phyloP scores from a whole-genome alignment of 495 filamentous ascomycete species.

The Bacidia gigantensis region DNA sequence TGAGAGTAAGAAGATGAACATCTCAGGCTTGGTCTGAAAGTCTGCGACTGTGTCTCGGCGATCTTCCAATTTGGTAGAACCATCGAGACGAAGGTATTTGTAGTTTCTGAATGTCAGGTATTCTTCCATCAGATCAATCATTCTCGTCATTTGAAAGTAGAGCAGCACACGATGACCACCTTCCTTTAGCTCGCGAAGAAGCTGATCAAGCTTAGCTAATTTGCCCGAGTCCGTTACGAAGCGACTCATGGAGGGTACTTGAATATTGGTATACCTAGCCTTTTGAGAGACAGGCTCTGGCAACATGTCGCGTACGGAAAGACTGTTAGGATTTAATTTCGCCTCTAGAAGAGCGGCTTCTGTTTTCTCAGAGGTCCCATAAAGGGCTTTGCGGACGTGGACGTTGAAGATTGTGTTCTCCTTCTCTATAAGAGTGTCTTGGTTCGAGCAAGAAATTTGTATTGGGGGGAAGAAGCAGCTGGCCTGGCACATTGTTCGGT shows the following conservation, averaged over 20 bases:
- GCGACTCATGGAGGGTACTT: slow-evolving; percentile 93
- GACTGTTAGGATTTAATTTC: slow-evolving; percentile 48
- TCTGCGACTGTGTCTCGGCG: slow-evolving; percentile 91
- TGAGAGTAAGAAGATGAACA: slow-evolving; percentile 91
- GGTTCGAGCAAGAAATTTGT: slow-evolving; percentile 59
- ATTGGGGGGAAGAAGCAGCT: slow-evolving; percentile 79
- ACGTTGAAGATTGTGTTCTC: slow-evolving; percentile 67
- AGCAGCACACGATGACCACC: slow-evolving; percentile 86
- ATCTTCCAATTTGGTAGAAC: slow-evolving; percentile 96
- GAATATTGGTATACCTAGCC: slow-evolving; percentile 73
- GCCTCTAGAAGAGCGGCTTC: slow-evolving; percentile 61
- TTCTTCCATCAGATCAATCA: slow-evolving; percentile 99
- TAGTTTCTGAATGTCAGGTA: slow-evolving; percentile 97
- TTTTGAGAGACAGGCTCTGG: slow-evolving; percentile 67
- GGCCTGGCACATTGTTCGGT: slow-evolving; percentile 71
- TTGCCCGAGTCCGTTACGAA: slow-evolving; percentile 98
- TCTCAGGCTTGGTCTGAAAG: slow-evolving; percentile 83
- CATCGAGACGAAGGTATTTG: slow-evolving; percentile 93
- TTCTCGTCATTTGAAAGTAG: slow-evolving; percentile 99
- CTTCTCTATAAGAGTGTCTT: slow-evolving; percentile 50
- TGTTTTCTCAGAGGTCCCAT: slow-evolving; percentile 41
- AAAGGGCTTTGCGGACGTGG: slow-evolving; percentile 58
- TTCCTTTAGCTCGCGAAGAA: slow-evolving; percentile 79
- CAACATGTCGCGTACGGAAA: slow-evolving; percentile 43
- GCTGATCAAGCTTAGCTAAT: slow-evolving; percentile 76